Base-by-base conservation (phyloP, 1,284 basidiomycete species). In the Ceratobasidium sp. region DNA sequence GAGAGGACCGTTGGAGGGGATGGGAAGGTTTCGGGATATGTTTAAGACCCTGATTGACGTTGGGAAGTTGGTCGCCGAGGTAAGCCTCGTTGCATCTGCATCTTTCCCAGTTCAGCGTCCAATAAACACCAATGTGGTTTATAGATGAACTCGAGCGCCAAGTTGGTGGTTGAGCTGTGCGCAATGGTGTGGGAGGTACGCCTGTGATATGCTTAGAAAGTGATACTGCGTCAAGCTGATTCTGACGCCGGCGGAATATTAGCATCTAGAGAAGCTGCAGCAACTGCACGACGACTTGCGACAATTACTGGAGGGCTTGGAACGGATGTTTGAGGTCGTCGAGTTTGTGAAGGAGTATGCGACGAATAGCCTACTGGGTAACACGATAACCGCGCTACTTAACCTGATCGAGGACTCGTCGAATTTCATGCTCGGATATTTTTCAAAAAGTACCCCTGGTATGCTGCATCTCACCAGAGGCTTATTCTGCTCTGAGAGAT, bases 361-460 rank as follows among this genome's bases (percentile, higher is more conserved):
- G 16, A 35, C 8, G 32, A 46, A 50, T 21, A 11, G 13, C 13
- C 28, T 16, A 1, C 18, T 63, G 14, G 11, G 18, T 3, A 28
- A 30, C 2, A 63, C 61, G n/a, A 30, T 32, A 2, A n/a, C 44
- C 11, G 32, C 18, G 1, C 23, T 63, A 26, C 30, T 63, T 21
- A 63, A 63, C 46, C 18, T 63, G 23, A 63, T 63, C 16, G 61
- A 63, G 30, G 61, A 63, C 26, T 11, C 44, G 16, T 21, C 43
- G 16, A 63, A 63, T 44, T 49, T 63, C 32, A 26, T 63, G 13
- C 35, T 46, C 2, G 21, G 6, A 2, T 63, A 63, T n/a, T 13
- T 63, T 26, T 49, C 61, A 16, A 18, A 50, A 21, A 46, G 30
- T 2, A 28, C 41, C 18, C 2, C 16, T 35, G 61, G 61, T 50